Conservation (phyloP, 495 filamentous ascomycete species). For the Hypoxylon rickii region DNA sequence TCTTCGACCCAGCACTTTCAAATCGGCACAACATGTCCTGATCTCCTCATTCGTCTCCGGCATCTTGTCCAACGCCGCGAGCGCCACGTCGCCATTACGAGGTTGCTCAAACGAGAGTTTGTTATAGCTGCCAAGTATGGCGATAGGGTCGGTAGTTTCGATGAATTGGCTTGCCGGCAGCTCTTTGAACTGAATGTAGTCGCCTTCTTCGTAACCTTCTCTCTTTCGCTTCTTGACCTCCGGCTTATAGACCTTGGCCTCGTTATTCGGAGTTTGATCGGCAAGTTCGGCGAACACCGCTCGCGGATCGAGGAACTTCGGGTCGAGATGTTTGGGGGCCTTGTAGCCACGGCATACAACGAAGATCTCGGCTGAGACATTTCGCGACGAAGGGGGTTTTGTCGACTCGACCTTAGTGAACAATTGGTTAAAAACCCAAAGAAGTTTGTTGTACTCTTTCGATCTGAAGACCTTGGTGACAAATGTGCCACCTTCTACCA, state of each 20-base stretch:
- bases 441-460: slow-evolving; percentile 94
- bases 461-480: slow-evolving; percentile 98
- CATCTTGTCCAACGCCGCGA: slow-evolving; percentile 81
- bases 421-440: slow-evolving; percentile 98
- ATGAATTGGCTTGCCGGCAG: slow-evolving; percentile 89
- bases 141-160: slow-evolving; percentile 90
- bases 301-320: slow-evolving; percentile 86
- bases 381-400: slow-evolving; percentile 93
- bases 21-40: slow-evolving; percentile 78
- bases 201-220: slow-evolving; percentile 95
- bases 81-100: slow-evolving; percentile 79
- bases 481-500: slow-evolving; percentile 88
- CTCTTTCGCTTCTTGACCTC: slow-evolving; percentile 96
- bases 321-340: slow-evolving; percentile 90
- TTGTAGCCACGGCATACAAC: slow-evolving; percentile 90
- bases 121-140: slow-evolving; percentile 89
- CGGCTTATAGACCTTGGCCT: slow-evolving; percentile 97
- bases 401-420: slow-evolving; percentile 95
- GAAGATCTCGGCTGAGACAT: slow-evolving; percentile 97
- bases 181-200: slow-evolving; percentile 91
- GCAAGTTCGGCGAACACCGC: slow-evolving; percentile 95
- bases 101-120: slow-evolving; percentile 78
- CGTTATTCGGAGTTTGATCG: slow-evolving; percentile 88
- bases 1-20: slow-evolving; percentile 89
- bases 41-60: slow-evolving; percentile 95